Evolutionary conservation across 2,329 filamentous ascomycete species (phyloP), one percentile per base, ranked within the genome.

Genomic region (Malbranchea cinnamomea): DNA sequence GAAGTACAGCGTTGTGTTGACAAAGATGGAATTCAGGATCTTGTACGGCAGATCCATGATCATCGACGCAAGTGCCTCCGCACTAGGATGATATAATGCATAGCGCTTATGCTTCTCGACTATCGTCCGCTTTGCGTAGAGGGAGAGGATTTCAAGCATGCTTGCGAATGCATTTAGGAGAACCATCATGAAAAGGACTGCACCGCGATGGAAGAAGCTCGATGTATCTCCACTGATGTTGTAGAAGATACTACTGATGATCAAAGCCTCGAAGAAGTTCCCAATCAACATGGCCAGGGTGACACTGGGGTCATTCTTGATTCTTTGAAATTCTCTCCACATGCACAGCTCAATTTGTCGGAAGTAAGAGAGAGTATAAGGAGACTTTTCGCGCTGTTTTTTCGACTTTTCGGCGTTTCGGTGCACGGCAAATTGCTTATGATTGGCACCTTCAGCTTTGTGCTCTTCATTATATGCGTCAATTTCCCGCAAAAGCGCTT

Each of bases 31-130:
- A 43, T 84, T 85, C n/a, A 55, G 18, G 9, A 91, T 53, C 53
- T 89, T 93, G 55, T 82, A 81, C 0, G 85, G 85, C 56, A 92
- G 56, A 44, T 93, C 85, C 0, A 80, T 73, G 36, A 83, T 66
- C 11, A 83, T 81, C 62, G 93, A 83, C 9, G 40, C 63, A 75
- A 0, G 68, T 74, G 41, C 78, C 76, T 52, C 77, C 78, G 83
- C 78, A 5, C 78, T 83, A 0, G 85, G 82, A 46, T 92, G 85
- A 46, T 93, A 92, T 9, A 93, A 64, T 11, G 83, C 83, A 49
- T 92, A 93, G 34, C 78, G 73, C 33, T 67, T 60, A 43, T 94
- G 85, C 52, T 93, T 93, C 49, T 93, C 83, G 35, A 93, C 81
- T 44, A 93, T 92, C 1, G 80, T 78, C 22, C 85, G 76, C 68